Evolutionary conservation across 495 filamentous ascomycete species (phyloP), one percentile per base, ranked within the genome.

Genomic region (Hypoxylon rickii): DNA sequence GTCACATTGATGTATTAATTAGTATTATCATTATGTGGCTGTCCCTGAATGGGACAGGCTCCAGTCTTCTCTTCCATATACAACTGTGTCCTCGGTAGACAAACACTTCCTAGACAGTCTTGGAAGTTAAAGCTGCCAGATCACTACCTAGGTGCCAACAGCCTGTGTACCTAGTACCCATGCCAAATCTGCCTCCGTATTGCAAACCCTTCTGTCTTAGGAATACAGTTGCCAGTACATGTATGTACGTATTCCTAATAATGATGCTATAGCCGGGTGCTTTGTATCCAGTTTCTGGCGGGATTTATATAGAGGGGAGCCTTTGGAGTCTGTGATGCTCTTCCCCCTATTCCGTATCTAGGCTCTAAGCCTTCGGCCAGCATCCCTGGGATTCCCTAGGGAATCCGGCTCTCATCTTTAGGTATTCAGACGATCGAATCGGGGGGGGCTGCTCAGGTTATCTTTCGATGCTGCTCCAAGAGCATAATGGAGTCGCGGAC

Each of bases 401-500:
- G 12, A 5, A 7, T 34, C 32, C 12, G 12, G 32, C 5, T 8
- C 3, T 13, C 32, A 3, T 34, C 32, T 34, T 7, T 13, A 13
- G n/a, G 5, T 3, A 7, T 12, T 13, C 32, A 34, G 3, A n/a
- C n/a, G n/a, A 5, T 34, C 12, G 15, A 26, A n/a, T 3, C 20
- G n/a, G n/a, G n/a, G n/a, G n/a, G 4, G 18, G 17, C 17, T 20
- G 7, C 19, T 38, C 13, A 24, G n/a, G 16, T 7, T 1, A 19
- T 26, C 22, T 44, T 49, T 31, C 51, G 58, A 1, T 44, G 34
- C 11, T 16, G 11, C 15, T 57, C 58, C 10, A 62, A 32, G 26
- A 52, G 15, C 1, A 48, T 31, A 41, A 57, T 31, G 4, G 58
- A 62, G 11, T 52, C 21, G 7, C 58, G 58, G 1, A 62, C 6